Percentiles rank a stretch among this genome's conserved stretches.
phyloP scores from a whole-genome alignment of 768 basidiomycete genomes.

The Mycena pura region DNA sequence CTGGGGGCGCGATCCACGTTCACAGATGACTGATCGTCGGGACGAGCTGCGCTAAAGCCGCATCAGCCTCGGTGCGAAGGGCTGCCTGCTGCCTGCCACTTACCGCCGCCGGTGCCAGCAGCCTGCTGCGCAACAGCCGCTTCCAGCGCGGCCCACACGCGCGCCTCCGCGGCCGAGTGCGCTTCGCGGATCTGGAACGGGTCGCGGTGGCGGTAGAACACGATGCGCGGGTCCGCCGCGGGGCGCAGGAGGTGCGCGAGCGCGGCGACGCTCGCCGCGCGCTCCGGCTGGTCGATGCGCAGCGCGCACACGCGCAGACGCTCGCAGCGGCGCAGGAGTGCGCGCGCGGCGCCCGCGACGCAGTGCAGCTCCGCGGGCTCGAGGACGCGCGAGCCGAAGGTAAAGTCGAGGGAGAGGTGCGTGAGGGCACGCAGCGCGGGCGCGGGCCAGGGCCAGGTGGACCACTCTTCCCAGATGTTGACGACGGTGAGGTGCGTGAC shows the following conservation, averaged over 20 bases:
- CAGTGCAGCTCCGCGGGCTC: conserved; percentile 24
- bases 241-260: conserved; percentile 20
- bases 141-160: conserved; percentile 43
- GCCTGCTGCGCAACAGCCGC: conserved; percentile 33
- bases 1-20: no score
- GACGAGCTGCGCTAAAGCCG: no score
- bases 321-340: conserved; percentile 32
- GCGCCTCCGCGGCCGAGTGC: conserved; percentile 40
- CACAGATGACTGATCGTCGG: no score
- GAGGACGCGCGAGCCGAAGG: conserved; percentile 36
- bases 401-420: conserved; percentile 46
- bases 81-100: no score
- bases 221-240: conserved; percentile 45
- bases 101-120: not conserved
- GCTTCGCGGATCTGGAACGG: conserved; percentile 47
- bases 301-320: conserved; percentile 40
- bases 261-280: conserved; percentile 6
- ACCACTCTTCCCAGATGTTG: conserved; percentile 53
- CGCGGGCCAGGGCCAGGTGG: conserved; percentile 38
- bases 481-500: conserved; percentile 48
- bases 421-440: conserved; percentile 40
- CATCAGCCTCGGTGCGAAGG: no score
- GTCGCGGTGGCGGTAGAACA: conserved; percentile 45
- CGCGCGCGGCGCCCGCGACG: conserved; percentile 32
- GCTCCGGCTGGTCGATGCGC: conserved; percentile 34